These are phyloP conservation scores for Trametopsis cervina DNA, from an alignment of 768 basidiomycete species.

Conservation along the genomic window DNA sequence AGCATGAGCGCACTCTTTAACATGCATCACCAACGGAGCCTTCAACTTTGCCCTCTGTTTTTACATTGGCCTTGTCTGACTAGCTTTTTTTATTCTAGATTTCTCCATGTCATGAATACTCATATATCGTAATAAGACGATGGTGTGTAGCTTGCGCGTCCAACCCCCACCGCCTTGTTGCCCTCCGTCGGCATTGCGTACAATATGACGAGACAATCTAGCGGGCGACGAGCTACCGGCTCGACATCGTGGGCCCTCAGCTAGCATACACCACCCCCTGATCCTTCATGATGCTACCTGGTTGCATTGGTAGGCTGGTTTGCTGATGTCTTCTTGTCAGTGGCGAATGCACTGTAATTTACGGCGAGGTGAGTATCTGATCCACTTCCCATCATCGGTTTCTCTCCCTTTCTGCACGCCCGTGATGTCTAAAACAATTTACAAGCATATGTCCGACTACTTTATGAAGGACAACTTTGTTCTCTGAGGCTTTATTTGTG, in stretches of 20 bases:
- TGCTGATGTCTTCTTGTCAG: background rate
- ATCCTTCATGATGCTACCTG: constrained; percentile 16
- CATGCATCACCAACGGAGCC: constrained; percentile 63
- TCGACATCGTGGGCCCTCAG: constrained; percentile 20
- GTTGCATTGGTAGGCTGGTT: background rate
- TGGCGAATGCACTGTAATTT: too few species aligned
- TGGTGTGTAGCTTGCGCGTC: constrained; percentile 6
- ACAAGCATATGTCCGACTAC: constrained; percentile 75
- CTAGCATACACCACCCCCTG: constrained; percentile 41
- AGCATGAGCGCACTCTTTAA: constrained; percentile 68
- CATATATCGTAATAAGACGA: constrained; percentile 8
- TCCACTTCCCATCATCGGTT: too few species aligned
- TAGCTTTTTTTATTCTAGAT: constrained; percentile 1
- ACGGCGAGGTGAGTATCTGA: too few species aligned
- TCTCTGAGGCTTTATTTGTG: constrained; percentile 36
- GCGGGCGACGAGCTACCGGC: constrained; percentile 27
- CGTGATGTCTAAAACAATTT: constrained; percentile 41
- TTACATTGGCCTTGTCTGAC: constrained; percentile 1
- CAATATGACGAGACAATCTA: constrained; percentile 28
- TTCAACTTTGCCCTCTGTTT: constrained; percentile 17
- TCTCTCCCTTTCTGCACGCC: constrained; percentile 25
- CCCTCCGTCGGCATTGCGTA: background rate
- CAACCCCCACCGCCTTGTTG: background rate
- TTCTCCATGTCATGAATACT: constrained; percentile 1
- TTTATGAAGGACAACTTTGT: constrained; percentile 49